Percentiles rank a stretch among this genome's conserved stretches.
Conservation (phyloP, 2,329 filamentous ascomycete genomes). For the Cytospora schulzeri region DNA sequence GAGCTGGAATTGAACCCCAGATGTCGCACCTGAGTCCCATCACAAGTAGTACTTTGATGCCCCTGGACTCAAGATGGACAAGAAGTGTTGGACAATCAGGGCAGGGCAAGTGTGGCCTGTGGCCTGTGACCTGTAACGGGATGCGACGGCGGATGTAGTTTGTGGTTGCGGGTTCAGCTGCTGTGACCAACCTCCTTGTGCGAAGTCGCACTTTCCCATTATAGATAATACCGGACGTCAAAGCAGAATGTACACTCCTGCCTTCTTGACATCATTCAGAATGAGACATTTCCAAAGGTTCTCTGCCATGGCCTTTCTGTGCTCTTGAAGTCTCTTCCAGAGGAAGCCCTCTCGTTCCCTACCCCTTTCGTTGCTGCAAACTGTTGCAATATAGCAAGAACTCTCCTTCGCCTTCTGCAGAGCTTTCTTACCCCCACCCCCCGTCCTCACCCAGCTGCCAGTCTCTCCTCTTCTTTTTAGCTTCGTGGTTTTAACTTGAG, state of each 20-base stretch:
- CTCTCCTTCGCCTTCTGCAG: not conserved
- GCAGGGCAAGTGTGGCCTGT: not conserved
- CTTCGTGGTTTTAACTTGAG: not conserved
- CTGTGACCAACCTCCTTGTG: not conserved
- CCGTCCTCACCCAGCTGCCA: not conserved
- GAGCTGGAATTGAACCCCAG: no score
- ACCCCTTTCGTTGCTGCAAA: not conserved
- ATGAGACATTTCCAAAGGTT: no score
- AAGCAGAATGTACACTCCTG: not conserved
- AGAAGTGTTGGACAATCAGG: not conserved
- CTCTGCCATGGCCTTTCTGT: not conserved
- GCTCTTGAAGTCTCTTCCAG: not conserved
- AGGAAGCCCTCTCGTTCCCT: not conserved
- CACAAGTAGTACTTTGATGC: not conserved
- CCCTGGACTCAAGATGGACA: not conserved
- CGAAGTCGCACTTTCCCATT: not conserved
- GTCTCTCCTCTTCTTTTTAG: not conserved
- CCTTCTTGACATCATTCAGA: not conserved
- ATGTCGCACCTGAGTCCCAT: no score
- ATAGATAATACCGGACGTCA: not conserved
- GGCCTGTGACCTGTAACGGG: not conserved
- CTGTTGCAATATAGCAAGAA: not conserved
- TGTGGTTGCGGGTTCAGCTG: not conserved
- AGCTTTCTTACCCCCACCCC: no score
- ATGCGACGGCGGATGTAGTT: not conserved